Evolutionary conservation across 78 protist genomes (phyloP), one percentile per base, ranked within the genome.

Genomic region (Protostelium mycophagum): DNA sequence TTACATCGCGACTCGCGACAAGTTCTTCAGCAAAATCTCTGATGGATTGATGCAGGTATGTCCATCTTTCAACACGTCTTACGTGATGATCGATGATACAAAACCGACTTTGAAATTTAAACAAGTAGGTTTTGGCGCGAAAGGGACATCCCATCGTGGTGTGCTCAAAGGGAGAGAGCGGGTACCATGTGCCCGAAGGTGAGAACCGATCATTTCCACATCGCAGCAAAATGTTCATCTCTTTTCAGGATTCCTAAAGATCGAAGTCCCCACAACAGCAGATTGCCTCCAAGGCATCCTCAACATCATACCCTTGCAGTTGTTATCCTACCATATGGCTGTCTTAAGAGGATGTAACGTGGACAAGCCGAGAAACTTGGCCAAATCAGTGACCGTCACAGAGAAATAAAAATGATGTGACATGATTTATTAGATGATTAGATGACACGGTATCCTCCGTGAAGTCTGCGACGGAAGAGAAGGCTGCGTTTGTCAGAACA

Each of bases 301-400:
- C 88, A 90, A 91, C 85, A 91, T 95, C 87, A 90, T 96, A 28
- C 98, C 98, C 34, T n/a, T 96, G 85, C 98, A 97, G 92, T 91
- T 98, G 87, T 83, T 98, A 31, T 38, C 98, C 28, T 98, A 96
- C 88, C 95, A 97, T 90, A 29, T 96, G 35, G 95, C 96, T 0
- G 90, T 87, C 35, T 35, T 35, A 51, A 87, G 94, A 23, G 36
- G 63, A 83, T 51, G 83, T 87, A 85, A 97, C 91, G 98, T 96
- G 36, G 99, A 98, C 87, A 38, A 63, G 83, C 99, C 99, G 0
- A 93, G 99, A 35, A 95, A 97, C 95, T 90, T 98, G 36, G 99
- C 99, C 63, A 98, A 98, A 96, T 87, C 95, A 16, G 99, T 98
- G 51, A 96, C 98, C 0, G 86, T 85, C 5, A 51, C 73, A 51